Evolutionary conservation across 192 early-diverging fungal species (phyloP), one percentile per base, ranked within the genome.

Genomic region (Phycomyces nitens): DNA sequence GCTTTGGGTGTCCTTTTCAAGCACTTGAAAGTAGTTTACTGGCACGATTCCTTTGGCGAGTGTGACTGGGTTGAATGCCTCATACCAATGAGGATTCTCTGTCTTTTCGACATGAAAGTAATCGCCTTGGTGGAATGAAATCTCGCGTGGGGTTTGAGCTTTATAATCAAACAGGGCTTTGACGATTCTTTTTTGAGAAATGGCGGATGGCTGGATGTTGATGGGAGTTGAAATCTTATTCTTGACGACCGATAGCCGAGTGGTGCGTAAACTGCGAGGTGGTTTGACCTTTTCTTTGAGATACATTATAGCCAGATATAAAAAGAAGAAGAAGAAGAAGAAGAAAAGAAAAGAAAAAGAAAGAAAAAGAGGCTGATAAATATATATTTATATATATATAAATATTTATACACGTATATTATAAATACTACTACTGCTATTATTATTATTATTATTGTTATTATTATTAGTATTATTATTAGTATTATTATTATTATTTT

Each of bases 111-210:
- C 89, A 55, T 89, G 84, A 74, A 89, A 91, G 68, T 89, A 91
- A 50, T 91, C 89, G 56, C 88, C 89, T 55, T 86, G 83, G 56
- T 76, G 76, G 58, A 91, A 91, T 43, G 87, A 84, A n/a, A 91
- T 74, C 68, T 91, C 86, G 21, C 77, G 68, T 49, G 56, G 71
- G 24, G 76, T 80, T 53, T 80, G 69, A 16, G 85, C 85, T 12
- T 77, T 70, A 63, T 91, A 89, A 79, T 84, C 81, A 66, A 83
- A 84, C 20, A 85, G 68, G 15, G 89, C 85, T 65, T 86, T 88
- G 70, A 89, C 86, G 69, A 91, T 85, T 61, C 84, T 85, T 69
- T 87, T 88, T 11, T 87, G 89, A n/a, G 70, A 42, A n/a, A 23
- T 58, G 22, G 49, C 40, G 11, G 39, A 49, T 5, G 53, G 61